These are phyloP conservation scores for Perkinsela sp. DNA, from an alignment of 208 protist species.

Conservation along the genomic window DNA sequence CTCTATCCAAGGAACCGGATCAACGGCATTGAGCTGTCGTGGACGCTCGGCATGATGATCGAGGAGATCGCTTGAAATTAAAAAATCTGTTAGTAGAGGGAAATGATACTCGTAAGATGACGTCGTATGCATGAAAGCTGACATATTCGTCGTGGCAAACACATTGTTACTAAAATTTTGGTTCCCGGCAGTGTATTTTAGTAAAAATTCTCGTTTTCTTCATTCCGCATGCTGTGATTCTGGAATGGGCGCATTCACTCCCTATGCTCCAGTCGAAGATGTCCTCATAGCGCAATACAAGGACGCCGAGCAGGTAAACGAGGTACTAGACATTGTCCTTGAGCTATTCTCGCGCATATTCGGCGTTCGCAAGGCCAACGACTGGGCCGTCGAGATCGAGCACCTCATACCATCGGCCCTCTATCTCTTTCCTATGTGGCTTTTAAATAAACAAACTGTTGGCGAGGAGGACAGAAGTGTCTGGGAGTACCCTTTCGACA, in stretches of 20 bases:
- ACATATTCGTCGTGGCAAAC: too few relatives aligned
- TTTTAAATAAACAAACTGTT: neutral
- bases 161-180: too few relatives aligned
- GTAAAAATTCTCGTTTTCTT: too few relatives aligned
- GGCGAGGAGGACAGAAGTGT: neutral
- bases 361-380: neutral
- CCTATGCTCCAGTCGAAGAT: neutral
- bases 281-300: neutral
- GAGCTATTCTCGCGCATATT: neutral
- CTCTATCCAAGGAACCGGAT: conserved; percentile 45
- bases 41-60: conserved; percentile 37
- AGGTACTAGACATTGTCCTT: neutral
- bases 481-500: neutral
- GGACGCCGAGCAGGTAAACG: neutral
- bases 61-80: conserved; percentile 6
- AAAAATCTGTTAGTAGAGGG: conserved; percentile 2
- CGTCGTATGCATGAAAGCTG: too few relatives aligned
- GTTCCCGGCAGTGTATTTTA: too few relatives aligned
- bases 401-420: neutral
- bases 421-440: neutral
- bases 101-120: too few relatives aligned
- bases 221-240: too few relatives aligned
- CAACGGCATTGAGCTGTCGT: conserved; percentile 29
- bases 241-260: too few relatives aligned
- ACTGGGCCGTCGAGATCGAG: neutral